Evolutionary conservation across 306 rosid species (phyloP).

Genomic region (Acacia acuminata): DNA sequence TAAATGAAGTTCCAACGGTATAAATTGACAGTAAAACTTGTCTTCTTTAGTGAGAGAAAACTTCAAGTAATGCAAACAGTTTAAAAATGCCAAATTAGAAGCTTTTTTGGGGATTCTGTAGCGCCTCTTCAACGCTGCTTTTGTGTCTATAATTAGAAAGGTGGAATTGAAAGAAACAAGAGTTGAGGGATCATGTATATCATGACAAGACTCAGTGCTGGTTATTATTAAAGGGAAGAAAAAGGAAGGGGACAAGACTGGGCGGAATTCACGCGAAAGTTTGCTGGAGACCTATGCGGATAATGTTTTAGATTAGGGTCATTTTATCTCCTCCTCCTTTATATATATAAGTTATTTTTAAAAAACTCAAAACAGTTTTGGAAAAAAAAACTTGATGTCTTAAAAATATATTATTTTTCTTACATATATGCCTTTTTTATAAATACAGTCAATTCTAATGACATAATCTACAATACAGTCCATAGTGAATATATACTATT

Average conservation of each 20-base stretch:
- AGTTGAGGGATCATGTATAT: background rate
- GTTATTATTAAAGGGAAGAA: no score
- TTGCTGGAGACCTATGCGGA: background rate
- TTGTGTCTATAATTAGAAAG: background rate
- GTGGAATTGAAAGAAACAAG: background rate
- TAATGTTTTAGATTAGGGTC: no score
- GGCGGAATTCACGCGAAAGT: background rate
- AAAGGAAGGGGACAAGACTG: background rate
- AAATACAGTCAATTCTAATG: no score
- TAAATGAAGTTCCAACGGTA: background rate
- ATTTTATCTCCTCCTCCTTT: background rate
- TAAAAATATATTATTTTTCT: no score
- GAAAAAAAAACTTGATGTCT: no score
- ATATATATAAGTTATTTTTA: no score
- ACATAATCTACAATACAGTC: no score
- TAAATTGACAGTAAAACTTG: background rate
- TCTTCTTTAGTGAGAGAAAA: background rate
- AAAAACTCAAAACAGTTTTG: no score
- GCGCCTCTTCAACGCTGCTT: background rate
- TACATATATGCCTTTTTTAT: no score
- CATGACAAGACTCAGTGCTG: background rate
- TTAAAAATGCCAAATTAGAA: no score
- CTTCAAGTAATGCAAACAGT: background rate
- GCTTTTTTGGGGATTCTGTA: background rate
- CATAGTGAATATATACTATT: no score